Evolutionary conservation across 768 basidiomycete species (phyloP).

Genomic region (Tricholoma bakamatsutake): DNA sequence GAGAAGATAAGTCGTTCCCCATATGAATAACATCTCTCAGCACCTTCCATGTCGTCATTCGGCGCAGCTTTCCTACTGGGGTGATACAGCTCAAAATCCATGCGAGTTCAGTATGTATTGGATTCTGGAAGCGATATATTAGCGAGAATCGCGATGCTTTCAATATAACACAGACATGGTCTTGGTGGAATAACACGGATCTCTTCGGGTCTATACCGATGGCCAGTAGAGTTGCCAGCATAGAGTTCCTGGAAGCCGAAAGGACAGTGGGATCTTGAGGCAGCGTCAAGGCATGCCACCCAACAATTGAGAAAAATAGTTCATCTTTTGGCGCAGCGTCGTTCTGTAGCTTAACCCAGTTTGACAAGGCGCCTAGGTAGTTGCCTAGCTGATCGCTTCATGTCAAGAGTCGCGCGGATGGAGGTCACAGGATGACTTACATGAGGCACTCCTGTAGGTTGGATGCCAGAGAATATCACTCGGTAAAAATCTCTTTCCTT

Average conservation of each 20-base stretch:
- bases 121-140: conserved; percentile 46
- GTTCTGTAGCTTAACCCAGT: conserved; percentile 82
- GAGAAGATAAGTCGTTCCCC: background rate
- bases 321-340: conserved; percentile 50
- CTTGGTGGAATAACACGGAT: conserved; percentile 81
- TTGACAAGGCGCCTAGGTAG: conserved; percentile 83
- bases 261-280: conserved; percentile 76
- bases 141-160: background rate
- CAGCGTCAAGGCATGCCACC: conserved; percentile 91
- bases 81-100: conserved; percentile 89
- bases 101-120: conserved; percentile 76
- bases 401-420: conserved; percentile 8
- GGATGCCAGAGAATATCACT: conserved; percentile 85
- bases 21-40: conserved; percentile 6
- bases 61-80: conserved; percentile 70
- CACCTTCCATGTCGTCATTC: conserved; percentile 99
- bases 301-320: conserved; percentile 83
- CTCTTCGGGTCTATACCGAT: conserved; percentile 77
- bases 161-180: conserved; percentile 53
- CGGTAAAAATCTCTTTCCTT: conserved; percentile 8
- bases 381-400: conserved; percentile 72
- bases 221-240: conserved; percentile 80
- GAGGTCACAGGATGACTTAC: conserved; percentile 35
- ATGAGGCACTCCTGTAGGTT: conserved; percentile 89
- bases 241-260: conserved; percentile 57